phyloP scores from a whole-genome alignment of 2,329 filamentous ascomycete species.

The Apiospora rasikravindrae region DNA sequence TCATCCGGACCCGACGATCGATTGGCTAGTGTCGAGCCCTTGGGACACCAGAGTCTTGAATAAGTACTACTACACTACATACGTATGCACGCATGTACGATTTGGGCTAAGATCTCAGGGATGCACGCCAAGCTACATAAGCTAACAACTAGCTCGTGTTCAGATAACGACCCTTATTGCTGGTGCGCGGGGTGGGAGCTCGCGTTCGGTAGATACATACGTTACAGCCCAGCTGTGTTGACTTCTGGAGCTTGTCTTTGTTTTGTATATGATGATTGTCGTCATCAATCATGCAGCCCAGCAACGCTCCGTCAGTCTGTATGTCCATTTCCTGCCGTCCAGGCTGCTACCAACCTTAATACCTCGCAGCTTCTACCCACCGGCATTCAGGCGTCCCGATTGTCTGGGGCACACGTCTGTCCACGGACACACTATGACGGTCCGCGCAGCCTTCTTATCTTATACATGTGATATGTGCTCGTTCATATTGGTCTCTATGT shows the following conservation, averaged over 20 bases:
- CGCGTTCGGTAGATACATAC: not conserved
- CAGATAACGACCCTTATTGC: not conserved
- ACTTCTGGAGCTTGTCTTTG: not conserved
- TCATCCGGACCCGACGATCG: not conserved
- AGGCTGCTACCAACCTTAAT: not conserved
- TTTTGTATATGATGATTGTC: not conserved
- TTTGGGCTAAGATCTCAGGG: constrained; percentile 1
- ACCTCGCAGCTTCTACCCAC: not conserved
- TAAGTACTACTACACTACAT: not conserved
- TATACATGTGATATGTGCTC: not conserved
- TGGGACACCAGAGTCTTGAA: not conserved
- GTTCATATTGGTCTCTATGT: not conserved
- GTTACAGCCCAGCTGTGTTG: not conserved
- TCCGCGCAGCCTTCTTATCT: not conserved
- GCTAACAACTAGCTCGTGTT: not conserved
- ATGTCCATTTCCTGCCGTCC: not conserved
- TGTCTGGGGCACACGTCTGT: not conserved
- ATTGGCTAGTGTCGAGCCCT: not conserved
- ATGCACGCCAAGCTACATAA: not conserved
- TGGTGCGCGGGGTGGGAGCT: not conserved
- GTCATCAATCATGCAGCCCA: not conserved
- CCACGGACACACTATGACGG: not conserved
- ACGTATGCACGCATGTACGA: not conserved
- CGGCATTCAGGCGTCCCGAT: not conserved
- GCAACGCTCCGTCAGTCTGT: not conserved